Percentiles rank a stretch among this genome's conserved stretches.
These are phyloP conservation scores for Aspergillus phoenicis DNA, from an alignment of 2,329 filamentous ascomycete species.

Conservation along the genomic window DNA sequence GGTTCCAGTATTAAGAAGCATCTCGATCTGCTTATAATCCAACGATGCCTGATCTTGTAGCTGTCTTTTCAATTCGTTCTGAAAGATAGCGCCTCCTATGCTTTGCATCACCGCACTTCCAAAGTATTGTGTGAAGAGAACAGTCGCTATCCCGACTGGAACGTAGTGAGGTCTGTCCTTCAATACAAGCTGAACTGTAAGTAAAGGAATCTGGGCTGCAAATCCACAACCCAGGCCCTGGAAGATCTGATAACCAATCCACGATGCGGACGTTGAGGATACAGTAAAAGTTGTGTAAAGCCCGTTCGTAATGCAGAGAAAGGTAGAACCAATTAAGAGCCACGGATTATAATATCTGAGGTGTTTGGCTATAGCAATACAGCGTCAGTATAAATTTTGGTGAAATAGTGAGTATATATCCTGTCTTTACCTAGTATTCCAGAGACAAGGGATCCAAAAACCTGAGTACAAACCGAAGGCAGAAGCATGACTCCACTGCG, in stretches of 20 bases:
- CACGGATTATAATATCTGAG: too few species aligned
- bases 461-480: too few species aligned
- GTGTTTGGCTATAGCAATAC: too few species aligned
- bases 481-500: too few species aligned
- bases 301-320: too few species aligned
- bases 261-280: neutral
- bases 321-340: too few species aligned
- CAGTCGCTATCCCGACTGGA: constrained; percentile 13
- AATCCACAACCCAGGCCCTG: constrained; percentile 17
- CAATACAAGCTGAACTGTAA: constrained; percentile 14
- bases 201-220: constrained; percentile 14
- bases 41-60: constrained; percentile 10
- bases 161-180: constrained; percentile 9
- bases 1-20: constrained; percentile 11
- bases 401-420: too few species aligned
- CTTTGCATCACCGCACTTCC: constrained; percentile 18
- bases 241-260: constrained; percentile 17
- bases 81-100: constrained; percentile 14
- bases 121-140: constrained; percentile 18
- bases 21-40: constrained; percentile 4
- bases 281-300: too few species aligned
- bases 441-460: too few species aligned
- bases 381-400: too few species aligned
- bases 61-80: constrained; percentile 6
- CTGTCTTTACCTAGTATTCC: too few species aligned